These are phyloP conservation scores for Cryptosporidium viatorum DNA, from an alignment of 169 alveolate species.

Conservation along the genomic window DNA sequence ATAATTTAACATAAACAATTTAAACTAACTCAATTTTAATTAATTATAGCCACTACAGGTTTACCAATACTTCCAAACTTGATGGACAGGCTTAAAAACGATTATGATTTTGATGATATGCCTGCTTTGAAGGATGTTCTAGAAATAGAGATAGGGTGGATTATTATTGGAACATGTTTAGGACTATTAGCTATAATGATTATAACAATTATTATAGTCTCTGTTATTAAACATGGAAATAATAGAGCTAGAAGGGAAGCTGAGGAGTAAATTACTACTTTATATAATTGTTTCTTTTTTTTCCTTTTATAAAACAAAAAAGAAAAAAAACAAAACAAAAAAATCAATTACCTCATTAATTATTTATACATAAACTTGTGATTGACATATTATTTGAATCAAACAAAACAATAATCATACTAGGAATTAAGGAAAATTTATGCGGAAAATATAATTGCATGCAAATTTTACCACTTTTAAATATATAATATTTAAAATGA, in stretches of 20 bases:
- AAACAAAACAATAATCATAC: no score
- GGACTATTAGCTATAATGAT: slow-evolving; percentile 29
- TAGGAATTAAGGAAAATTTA: no score
- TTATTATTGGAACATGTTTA: slow-evolving; percentile 27
- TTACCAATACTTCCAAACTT: slow-evolving; percentile 44
- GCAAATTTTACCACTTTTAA: background rate
- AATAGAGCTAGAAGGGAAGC: slow-evolving; percentile 44
- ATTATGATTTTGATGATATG: slow-evolving; percentile 25
- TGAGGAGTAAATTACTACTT: background rate
- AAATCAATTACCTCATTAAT: no score
- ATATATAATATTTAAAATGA: no score
- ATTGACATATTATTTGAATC: no score
- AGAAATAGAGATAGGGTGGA: slow-evolving; percentile 48
- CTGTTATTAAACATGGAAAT: slow-evolving; percentile 44
- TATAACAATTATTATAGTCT: slow-evolving; percentile 20
- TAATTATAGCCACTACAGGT: slow-evolving; percentile 20
- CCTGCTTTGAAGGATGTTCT: slow-evolving; percentile 8
- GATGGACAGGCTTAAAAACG: background rate
- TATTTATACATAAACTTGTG: no score
- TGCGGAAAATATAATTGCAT: background rate
- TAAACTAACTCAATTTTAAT: background rate
- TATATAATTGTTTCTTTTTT: background rate
- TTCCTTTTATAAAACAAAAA: background rate
- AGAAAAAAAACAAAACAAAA: no score
- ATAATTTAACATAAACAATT: background rate